A percentile compares a stretch with the other conserved stretches of the same genome.
These are phyloP conservation scores for Colletotrichum caudatum DNA, from an alignment of 2,329 filamentous ascomycete genomes.

Conservation along the genomic window DNA sequence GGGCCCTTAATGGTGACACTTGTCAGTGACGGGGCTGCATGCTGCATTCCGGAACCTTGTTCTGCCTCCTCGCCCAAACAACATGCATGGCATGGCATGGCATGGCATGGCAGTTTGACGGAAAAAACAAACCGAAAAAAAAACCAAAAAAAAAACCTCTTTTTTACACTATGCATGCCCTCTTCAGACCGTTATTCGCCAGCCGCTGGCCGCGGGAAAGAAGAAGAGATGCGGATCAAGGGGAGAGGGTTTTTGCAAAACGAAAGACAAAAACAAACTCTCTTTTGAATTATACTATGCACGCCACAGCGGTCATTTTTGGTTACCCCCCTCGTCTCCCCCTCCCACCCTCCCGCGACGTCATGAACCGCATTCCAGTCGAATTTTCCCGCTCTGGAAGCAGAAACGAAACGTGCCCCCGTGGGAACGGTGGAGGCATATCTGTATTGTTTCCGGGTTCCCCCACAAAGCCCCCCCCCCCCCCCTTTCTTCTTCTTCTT, in stretches of 20 bases:
- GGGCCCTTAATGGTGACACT: conserved; percentile 21
- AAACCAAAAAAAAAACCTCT: no score
- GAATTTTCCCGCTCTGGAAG: neutral
- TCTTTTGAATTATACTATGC: no score
- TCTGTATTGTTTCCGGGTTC: neutral
- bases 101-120: neutral
- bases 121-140: no score
- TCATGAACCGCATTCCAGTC: conserved; percentile 3
- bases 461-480: neutral
- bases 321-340: no score
- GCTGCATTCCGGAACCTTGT: conserved; percentile 25
- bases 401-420: neutral
- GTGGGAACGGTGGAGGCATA: neutral
- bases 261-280: no score
- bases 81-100: conserved; percentile 12
- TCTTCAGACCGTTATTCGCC: neutral
- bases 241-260: neutral
- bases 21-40: conserved; percentile 11
- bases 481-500: neutral
- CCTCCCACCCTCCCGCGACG: neutral
- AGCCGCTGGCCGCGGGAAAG: neutral
- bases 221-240: neutral
- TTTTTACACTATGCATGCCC: neutral
- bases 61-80: conserved; percentile 13
- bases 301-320: neutral